phyloP scores from a whole-genome alignment of 2,329 filamentous ascomycete genomes.

The Fusarium graminum region DNA sequence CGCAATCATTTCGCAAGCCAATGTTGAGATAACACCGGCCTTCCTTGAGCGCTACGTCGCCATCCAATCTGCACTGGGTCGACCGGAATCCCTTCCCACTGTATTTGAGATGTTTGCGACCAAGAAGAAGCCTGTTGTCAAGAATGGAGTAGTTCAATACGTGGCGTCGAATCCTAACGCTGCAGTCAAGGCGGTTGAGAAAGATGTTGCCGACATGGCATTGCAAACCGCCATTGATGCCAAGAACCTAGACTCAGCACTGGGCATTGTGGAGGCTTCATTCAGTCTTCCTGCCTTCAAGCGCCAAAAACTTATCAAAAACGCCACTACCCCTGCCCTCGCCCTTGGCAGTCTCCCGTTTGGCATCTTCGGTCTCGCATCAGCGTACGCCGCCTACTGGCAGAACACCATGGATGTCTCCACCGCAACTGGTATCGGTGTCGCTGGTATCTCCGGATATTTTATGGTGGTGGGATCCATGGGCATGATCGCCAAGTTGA shows the following conservation, averaged over 20 bases:
- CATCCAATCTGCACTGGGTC: constrained; percentile 79
- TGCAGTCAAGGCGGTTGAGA: constrained; percentile 77
- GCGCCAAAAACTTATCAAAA: constrained; percentile 75
- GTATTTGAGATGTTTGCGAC: constrained; percentile 85
- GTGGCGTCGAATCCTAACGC: constrained; percentile 74
- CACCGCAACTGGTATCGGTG: constrained; percentile 81
- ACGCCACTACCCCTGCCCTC: constrained; percentile 70
- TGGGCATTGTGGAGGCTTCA: constrained; percentile 79
- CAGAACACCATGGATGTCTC: constrained; percentile 80
- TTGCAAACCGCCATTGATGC: constrained; percentile 83
- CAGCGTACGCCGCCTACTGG: constrained; percentile 59
- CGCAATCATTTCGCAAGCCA: constrained; percentile 77
- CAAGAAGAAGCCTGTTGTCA: constrained; percentile 78
- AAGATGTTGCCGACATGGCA: constrained; percentile 77
- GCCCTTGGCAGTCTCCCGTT: constrained; percentile 72
- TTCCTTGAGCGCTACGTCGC: constrained; percentile 81
- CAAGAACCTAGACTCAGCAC: constrained; percentile 81
- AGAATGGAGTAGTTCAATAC: constrained; percentile 70
- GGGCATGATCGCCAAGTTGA: constrained; percentile 85
- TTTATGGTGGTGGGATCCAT: constrained; percentile 83
- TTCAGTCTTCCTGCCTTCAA: constrained; percentile 76
- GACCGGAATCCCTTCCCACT: constrained; percentile 81
- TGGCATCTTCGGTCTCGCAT: constrained; percentile 77
- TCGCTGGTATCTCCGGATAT: constrained; percentile 86
- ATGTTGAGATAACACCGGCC: constrained; percentile 82